phyloP scores from a whole-genome alignment of 495 filamentous ascomycete genomes.

The Melanomma pulvis-pyrius region DNA sequence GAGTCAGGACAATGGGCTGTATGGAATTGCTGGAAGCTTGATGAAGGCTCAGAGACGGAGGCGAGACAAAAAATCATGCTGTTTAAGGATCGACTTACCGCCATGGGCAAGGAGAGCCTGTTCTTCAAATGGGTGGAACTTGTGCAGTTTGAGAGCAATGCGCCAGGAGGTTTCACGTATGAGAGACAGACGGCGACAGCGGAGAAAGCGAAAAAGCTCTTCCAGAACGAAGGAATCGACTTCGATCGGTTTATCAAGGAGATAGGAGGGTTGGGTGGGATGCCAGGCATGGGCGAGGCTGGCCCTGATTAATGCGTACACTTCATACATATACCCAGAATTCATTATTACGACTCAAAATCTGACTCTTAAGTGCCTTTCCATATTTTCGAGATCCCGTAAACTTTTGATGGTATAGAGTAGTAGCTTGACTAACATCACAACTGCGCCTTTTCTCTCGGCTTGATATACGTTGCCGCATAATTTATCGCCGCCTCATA shows the following conservation, averaged over 20 bases:
- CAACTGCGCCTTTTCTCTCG: conserved; percentile 41
- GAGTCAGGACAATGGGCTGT: conserved; percentile 32
- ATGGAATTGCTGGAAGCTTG: conserved; percentile 44
- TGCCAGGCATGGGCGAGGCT: conserved; percentile 51
- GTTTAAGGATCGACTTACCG: conserved; percentile 70
- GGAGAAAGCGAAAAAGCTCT: conserved; percentile 66
- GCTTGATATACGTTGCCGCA: conserved; percentile 54
- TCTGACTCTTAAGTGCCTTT: too few species aligned
- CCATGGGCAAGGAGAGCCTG: conserved; percentile 76
- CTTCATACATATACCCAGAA: background rate
- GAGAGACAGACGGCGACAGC: conserved; percentile 69
- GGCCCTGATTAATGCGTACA: background rate
- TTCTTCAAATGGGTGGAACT: conserved; percentile 88
- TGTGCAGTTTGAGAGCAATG: conserved; percentile 76
- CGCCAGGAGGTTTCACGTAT: conserved; percentile 69
- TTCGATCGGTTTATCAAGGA: conserved; percentile 76
- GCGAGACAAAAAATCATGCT: conserved; percentile 58
- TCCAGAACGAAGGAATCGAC: conserved; percentile 69
- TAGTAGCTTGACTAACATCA: background rate
- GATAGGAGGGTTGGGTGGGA: conserved; percentile 66
- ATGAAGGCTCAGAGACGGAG: conserved; percentile 45
- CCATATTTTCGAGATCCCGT: too few species aligned
- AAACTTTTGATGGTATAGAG: too few species aligned
- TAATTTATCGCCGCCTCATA: conserved; percentile 71
- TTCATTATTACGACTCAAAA: background rate